A percentile compares a stretch with the other conserved stretches of the same genome.
phyloP scores from a whole-genome alignment of 306 rosid genomes.

The Quercus suber region DNA sequence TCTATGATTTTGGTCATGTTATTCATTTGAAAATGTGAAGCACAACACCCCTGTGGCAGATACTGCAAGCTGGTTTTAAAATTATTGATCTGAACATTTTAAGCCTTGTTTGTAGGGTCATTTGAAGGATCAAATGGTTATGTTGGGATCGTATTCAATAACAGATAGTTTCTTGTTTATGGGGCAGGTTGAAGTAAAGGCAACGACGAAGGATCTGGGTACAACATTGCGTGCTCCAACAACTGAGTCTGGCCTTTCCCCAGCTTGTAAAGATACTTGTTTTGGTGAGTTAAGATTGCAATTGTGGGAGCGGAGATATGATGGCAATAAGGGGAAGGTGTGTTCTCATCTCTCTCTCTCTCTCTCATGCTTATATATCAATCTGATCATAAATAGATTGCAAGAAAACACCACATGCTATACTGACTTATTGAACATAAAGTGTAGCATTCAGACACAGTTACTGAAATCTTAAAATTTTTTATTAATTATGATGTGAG shows the following conservation, averaged over 20 bases:
- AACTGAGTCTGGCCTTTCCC: slow-evolving; percentile 64
- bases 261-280: slow-evolving; percentile 89
- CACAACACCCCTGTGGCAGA: background rate
- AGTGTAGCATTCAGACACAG: background rate
- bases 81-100: background rate
- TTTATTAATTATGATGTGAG: background rate
- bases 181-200: slow-evolving; percentile 79
- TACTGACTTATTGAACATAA: background rate
- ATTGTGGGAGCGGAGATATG: slow-evolving; percentile 78
- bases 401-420: background rate
- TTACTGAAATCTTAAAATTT: background rate
- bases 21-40: background rate
- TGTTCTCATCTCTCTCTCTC: background rate
- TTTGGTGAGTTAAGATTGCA: slow-evolving; percentile 56
- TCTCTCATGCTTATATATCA: background rate
- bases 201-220: slow-evolving; percentile 67
- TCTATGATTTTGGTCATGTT: background rate
- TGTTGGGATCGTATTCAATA: background rate
- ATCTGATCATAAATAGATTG: background rate
- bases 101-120: background rate
- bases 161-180: slow-evolving; percentile 1
- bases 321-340: slow-evolving; percentile 90
- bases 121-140: background rate
- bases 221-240: slow-evolving; percentile 90
- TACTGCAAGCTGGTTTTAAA: background rate